Base-by-base conservation (phyloP, 1,284 basidiomycete species). In the Chondrostereum purpureum region DNA sequence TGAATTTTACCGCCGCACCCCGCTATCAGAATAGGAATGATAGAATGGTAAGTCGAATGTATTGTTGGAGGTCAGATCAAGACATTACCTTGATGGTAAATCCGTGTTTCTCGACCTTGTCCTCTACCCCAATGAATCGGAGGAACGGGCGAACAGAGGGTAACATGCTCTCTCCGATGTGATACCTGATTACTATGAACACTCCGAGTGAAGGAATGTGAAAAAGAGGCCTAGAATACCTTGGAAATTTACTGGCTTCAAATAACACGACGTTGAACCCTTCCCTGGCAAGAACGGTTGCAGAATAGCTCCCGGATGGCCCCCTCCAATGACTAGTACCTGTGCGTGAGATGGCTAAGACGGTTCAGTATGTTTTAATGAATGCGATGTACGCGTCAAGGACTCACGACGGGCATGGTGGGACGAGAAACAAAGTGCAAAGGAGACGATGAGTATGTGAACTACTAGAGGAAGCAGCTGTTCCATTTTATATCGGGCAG, bases 251-350 rank as follows among this genome's bases (percentile, higher is more conserved):
- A 18, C 75, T 68, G 13, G 78, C 70, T 61, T 88, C 85, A 31
- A 88, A 65, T 17, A 88, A 55, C 14, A 78, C 78, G 45, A 86
- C 83, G 43, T 79, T 65, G 36, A 84, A 58, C 2, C 86, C 85
- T 61, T 88, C 86, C 35, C 80, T 66, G 3, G 81, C 80, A 13
- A 88, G 73, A 24, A 71, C 78, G n/a, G 80, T 68, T 2, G 84
- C 83, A 36, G 82, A 71, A 57, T 85, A 88, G 48, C 76, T 78
- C 20, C 85, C 85, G 14, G 76, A 78, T 6, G 85, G 85, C n/a
- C 86, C 86, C 17, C 3, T 13, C 1, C 33, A 34, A n/a, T n/a
- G n/a, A n/a, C n/a, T n/a, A n/a, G n/a, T n/a, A n/a, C n/a, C n/a
- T n/a, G n/a, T n/a, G n/a, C n/a, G n/a, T n/a, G n/a, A n/a, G n/a